Evolutionary conservation across 257 asterid genomes (phyloP).

Genomic region (Rhazya stricta): DNA sequence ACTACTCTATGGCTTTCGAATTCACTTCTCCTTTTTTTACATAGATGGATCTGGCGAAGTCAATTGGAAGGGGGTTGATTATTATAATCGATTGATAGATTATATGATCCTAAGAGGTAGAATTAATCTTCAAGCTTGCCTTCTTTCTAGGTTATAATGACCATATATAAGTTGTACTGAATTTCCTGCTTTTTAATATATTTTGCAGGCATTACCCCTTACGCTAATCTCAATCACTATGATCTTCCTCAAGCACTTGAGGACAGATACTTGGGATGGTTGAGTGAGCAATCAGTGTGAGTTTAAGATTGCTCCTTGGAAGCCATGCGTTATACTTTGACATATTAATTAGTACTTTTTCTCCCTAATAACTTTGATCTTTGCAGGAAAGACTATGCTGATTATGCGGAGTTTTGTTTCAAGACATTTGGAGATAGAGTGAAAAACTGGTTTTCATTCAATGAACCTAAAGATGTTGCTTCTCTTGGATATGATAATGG

Average conservation of each 20-base stretch:
- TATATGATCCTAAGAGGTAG: conserved; percentile 77
- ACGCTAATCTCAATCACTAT: conserved; percentile 85
- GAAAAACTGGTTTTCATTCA: conserved; percentile 82
- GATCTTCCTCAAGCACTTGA: conserved; percentile 93
- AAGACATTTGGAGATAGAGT: conserved; percentile 90
- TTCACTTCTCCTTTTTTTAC: neutral
- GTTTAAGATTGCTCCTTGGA: conserved; percentile 14
- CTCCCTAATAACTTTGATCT: too few species aligned
- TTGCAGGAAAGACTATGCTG: conserved; percentile 81
- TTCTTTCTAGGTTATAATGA: too few species aligned
- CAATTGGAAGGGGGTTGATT: conserved; percentile 75
- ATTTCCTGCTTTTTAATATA: neutral
- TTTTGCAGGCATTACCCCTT: conserved; percentile 71
- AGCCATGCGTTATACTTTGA: neutral
- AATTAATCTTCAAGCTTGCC: fast-evolving
- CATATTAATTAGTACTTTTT: too few species aligned
- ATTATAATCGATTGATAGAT: conserved; percentile 68
- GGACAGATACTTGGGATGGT: conserved; percentile 77
- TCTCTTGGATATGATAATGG: conserved; percentile 77
- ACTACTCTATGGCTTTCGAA: neutral
- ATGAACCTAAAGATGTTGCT: conserved; percentile 83
- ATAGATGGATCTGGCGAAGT: conserved; percentile 86
- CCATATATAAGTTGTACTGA: too few species aligned
- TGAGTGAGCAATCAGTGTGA: conserved; percentile 69
- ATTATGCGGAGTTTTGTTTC: conserved; percentile 85